Conservation (phyloP, 2,329 filamentous ascomycete species). For the Botrytis sinoallii region DNA sequence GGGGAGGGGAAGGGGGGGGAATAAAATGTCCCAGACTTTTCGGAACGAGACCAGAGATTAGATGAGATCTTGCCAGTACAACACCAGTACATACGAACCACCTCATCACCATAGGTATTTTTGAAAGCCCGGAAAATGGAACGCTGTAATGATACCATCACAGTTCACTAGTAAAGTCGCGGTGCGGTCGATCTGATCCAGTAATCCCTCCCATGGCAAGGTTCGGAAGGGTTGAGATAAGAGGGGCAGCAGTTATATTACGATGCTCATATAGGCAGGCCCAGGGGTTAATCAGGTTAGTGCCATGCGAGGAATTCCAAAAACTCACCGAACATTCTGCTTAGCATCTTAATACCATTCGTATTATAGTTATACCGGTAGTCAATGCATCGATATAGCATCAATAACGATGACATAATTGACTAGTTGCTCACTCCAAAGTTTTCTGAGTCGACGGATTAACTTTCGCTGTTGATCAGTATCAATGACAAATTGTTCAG, state of each 20-base stretch:
- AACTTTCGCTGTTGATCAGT: background rate
- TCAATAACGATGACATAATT: background rate
- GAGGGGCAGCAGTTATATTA: constrained; percentile 30
- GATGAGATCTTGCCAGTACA: constrained; percentile 24
- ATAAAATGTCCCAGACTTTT: background rate
- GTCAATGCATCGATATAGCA: background rate
- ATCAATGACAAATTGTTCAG: background rate
- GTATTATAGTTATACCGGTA: background rate
- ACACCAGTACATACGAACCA: background rate
- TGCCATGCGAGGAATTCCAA: background rate
- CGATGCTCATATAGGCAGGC: constrained; percentile 30
- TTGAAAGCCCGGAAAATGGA: background rate
- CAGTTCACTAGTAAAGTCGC: constrained; percentile 2
- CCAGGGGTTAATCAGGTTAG: background rate
- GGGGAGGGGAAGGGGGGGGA: background rate
- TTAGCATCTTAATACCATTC: background rate
- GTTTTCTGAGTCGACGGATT: background rate
- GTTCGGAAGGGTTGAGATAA: constrained; percentile 6
- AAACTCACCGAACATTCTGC: background rate
- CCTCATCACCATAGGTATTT: background rate
- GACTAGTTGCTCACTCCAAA: background rate
- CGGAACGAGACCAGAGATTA: constrained; percentile 21
- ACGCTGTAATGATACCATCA: constrained; percentile 20
- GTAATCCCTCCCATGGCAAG: background rate
- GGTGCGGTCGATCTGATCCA: constrained; percentile 14